These are phyloP conservation scores for Pichia manshurica DNA, from an alignment of 805 yeast species.

Conservation along the genomic window DNA sequence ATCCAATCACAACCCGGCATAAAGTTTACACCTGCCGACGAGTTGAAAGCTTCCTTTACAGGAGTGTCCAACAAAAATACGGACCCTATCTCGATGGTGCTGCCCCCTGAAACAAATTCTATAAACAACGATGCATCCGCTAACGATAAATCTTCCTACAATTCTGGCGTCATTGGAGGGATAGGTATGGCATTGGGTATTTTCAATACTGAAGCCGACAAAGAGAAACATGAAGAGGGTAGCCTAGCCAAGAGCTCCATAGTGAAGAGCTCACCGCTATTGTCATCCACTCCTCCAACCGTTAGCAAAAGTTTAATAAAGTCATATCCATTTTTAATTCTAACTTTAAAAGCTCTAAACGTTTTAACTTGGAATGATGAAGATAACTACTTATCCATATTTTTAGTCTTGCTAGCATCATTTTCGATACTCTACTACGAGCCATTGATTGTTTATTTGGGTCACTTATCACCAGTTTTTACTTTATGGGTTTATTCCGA, in stretches of 20 bases:
- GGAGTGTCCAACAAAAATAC: conserved; percentile 28
- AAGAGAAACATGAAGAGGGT: not conserved
- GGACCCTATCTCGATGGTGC: conserved; percentile 12
- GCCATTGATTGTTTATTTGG: conserved; percentile 68
- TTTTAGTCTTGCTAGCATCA: conserved; percentile 43
- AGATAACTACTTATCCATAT: conserved; percentile 59
- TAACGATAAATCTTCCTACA: not conserved
- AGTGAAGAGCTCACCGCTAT: conserved; percentile 69
- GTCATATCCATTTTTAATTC: conserved; percentile 78
- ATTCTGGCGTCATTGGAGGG: conserved; percentile 4
- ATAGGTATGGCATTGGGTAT: conserved; percentile 8
- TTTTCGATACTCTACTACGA: conserved; percentile 73
- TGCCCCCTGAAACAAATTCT: conserved; percentile 10
- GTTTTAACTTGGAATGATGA: conserved; percentile 90
- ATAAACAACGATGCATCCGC: not conserved
- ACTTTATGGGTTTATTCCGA: conserved; percentile 55
- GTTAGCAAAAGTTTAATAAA: conserved; percentile 77
- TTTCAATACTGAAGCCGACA: not conserved
- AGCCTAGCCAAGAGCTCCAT: not conserved
- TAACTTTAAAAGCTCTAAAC: conserved; percentile 63
- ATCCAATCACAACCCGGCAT: conserved; percentile 22
- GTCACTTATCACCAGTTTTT: conserved; percentile 68
- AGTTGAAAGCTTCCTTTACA: conserved; percentile 36
- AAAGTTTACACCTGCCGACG: conserved; percentile 29
- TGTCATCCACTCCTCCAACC: conserved; percentile 85